Evolutionary conservation across 768 basidiomycete genomes (phyloP), one percentile per base, ranked within the genome.

Genomic region (Paxillus involutus): DNA sequence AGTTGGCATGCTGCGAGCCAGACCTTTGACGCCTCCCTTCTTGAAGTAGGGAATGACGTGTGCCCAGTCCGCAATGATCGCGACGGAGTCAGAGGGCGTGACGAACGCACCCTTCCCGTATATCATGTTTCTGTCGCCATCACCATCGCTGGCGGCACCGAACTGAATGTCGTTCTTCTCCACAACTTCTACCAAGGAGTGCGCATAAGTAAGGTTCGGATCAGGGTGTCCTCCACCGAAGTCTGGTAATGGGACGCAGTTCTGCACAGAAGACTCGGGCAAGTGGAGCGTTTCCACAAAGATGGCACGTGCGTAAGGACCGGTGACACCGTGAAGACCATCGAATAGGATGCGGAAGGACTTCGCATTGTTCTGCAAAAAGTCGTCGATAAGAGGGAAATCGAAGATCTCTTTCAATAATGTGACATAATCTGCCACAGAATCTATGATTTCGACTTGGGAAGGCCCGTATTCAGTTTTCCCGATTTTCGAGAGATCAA

Each of bases 71-170:
- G 97, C 97, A 65, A 99, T 99, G 77, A 99, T 94, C 26, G 97
- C 97, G 55, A 99, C 96, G 9, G 92, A 95, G 73, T 99, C 97
- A 8, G 88, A 91, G 14, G 97, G 97, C 11, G 96, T 98, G 58
- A 99, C 97, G 71, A 99, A 99, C 43, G 97, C 97, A 57, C 90
- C 89, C 70, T 90, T 89, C 62, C 97, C 97, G 72, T 99, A 99
- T 68, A 99, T 98, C 97, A 99, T 98, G 79, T 99, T 98, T 59
- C 97, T 77, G 71, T 98, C 97, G 39, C 97, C 96, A 63, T 98
- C 97, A 29, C 97, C 97, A 68, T 99, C 97, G 57, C 88, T 91
- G 8, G 97, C 97, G 32, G 97, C 97, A 51, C 97, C 97, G 63
- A 99, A 98, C 42, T 83, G 80, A 61, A 98, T 94, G 53, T 84